phyloP scores from a whole-genome alignment of 2,329 filamentous ascomycete species.

The Clarireedia monteithiana region DNA sequence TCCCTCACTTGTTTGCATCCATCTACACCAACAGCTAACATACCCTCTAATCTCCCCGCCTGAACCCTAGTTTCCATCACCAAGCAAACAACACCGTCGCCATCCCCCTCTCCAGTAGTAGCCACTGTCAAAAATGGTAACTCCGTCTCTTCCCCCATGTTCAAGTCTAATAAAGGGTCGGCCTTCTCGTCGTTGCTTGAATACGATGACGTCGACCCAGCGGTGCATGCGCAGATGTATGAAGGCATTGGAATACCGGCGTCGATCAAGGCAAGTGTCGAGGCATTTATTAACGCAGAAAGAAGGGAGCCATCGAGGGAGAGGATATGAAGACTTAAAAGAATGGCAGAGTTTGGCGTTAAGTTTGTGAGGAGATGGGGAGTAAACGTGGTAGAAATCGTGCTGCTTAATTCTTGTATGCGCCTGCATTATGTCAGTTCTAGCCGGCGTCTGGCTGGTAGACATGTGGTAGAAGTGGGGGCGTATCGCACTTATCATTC shows the following conservation, averaged over 20 bases:
- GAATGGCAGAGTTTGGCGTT: constrained; percentile 82
- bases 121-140: constrained; percentile 82
- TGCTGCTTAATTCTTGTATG: constrained; percentile 71
- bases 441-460: too few species aligned
- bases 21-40: constrained; percentile 87
- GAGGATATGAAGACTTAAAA: constrained; percentile 77
- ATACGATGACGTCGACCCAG: constrained; percentile 67
- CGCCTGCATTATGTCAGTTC: constrained; percentile 45
- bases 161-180: constrained; percentile 75
- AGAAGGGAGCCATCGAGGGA: constrained; percentile 86
- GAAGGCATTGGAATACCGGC: constrained; percentile 93
- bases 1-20: constrained; percentile 80
- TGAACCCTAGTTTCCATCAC: constrained; percentile 88
- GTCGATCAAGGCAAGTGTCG: constrained; percentile 85
- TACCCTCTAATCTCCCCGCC: constrained; percentile 72
- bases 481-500: constrained; percentile 62
- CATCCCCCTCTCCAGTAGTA: constrained; percentile 54
- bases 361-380: constrained; percentile 76
- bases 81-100: constrained; percentile 69
- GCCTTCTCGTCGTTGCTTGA: constrained; percentile 57
- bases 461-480: not conserved
- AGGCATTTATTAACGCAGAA: constrained; percentile 83
- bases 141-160: constrained; percentile 75
- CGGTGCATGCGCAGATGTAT: constrained; percentile 82
- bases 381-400: constrained; percentile 69